A percentile compares a stretch with the other conserved stretches of the same genome.
Evolutionary conservation across 2,329 filamentous ascomycete species (phyloP).

Genomic region (Amylocarpus encephaloides): DNA sequence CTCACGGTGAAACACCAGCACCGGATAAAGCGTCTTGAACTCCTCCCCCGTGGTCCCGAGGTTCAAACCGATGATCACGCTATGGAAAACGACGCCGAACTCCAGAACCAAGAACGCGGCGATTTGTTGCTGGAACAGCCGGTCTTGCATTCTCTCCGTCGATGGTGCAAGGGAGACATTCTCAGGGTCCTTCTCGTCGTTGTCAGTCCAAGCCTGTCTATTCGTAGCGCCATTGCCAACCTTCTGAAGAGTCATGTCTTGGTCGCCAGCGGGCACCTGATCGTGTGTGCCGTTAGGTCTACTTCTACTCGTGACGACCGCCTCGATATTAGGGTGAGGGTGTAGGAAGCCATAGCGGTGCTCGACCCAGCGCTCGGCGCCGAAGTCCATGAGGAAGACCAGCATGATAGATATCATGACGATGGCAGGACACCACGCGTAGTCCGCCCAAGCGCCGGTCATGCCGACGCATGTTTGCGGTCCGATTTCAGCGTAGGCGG

Average conservation of each 20-base stretch:
- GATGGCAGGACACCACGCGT: slow-evolving; percentile 28
- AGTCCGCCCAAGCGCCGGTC: slow-evolving; percentile 39
- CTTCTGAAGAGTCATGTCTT: slow-evolving; percentile 12
- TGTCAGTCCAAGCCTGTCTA: slow-evolving; percentile 3
- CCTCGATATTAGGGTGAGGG: slow-evolving; percentile 19
- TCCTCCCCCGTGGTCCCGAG: slow-evolving; percentile 52
- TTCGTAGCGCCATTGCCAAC: slow-evolving; percentile 6
- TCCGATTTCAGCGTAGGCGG: slow-evolving; percentile 40
- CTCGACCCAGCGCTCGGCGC: slow-evolving; percentile 45
- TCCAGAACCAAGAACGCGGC: slow-evolving; percentile 38
- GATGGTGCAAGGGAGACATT: not conserved
- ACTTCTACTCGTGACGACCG: slow-evolving; percentile 19
- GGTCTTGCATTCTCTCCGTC: slow-evolving; percentile 22
- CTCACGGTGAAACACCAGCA: slow-evolving; percentile 52
- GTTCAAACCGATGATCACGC: slow-evolving; percentile 57
- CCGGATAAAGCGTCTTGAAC: slow-evolving; percentile 51
- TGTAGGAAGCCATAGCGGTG: slow-evolving; percentile 26
- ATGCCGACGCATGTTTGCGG: slow-evolving; percentile 45
- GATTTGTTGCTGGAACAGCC: slow-evolving; percentile 38
- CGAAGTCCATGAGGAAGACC: slow-evolving; percentile 53
- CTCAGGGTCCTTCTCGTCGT: slow-evolving; percentile 6
- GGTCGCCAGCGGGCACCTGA: slow-evolving; percentile 37
- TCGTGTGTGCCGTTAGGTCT: slow-evolving; percentile 28
- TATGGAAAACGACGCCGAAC: slow-evolving; percentile 54
- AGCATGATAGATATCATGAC: slow-evolving; percentile 53